These are phyloP conservation scores for Eucommia ulmoides DNA, from an alignment of 257 asterid species.

Conservation along the genomic window DNA sequence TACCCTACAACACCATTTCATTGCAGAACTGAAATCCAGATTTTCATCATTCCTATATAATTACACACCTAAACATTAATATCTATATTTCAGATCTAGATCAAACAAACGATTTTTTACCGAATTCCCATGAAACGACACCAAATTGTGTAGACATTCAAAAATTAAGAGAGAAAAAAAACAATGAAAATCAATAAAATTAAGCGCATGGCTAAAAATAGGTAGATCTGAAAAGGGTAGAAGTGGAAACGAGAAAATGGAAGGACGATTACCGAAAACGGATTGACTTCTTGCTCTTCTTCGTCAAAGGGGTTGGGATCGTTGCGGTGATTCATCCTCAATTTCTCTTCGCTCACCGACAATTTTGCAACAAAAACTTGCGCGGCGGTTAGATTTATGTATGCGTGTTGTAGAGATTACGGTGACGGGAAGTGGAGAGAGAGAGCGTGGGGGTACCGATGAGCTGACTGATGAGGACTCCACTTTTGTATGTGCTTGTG, in stretches of 20 bases:
- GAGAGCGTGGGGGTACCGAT: too few species aligned
- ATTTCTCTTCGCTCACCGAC: not conserved
- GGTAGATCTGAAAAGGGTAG: conserved; percentile 27
- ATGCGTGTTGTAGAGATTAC: too few species aligned
- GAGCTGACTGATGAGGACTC: too few species aligned
- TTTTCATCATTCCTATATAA: not conserved
- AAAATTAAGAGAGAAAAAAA: not conserved
- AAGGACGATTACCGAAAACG: conserved; percentile 73
- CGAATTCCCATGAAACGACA: not conserved
- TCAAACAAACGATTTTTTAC: not conserved
- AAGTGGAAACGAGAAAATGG: not conserved
- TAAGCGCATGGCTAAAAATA: conserved; percentile 8
- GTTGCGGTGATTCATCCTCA: conserved; percentile 54
- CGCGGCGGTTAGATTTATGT: too few species aligned
- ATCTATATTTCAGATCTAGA: too few species aligned
- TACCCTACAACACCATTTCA: too few species aligned
- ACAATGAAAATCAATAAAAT: not conserved
- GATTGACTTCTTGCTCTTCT: conserved; percentile 83
- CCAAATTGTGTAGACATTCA: too few species aligned
- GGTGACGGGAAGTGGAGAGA: too few species aligned
- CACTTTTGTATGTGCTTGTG: too few species aligned
- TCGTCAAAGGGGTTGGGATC: conserved; percentile 98
- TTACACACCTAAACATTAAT: too few species aligned
- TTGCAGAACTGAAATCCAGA: not conserved
- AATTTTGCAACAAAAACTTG: conserved; percentile 9